phyloP scores from a whole-genome alignment of 1,284 basidiomycete genomes.

The Trichosporon coremiiforme region DNA sequence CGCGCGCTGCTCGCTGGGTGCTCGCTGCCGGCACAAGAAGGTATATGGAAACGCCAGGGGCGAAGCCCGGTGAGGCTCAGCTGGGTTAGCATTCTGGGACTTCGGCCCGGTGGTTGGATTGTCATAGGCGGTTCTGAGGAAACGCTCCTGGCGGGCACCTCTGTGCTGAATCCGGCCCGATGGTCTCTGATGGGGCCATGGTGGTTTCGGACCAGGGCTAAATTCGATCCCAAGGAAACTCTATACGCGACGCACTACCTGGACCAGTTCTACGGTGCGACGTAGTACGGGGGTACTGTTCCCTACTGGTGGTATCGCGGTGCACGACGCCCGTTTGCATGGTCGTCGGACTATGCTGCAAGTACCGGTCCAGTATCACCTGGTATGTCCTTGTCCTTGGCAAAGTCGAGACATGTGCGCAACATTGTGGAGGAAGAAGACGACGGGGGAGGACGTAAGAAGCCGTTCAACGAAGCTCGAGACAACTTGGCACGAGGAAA shows the following conservation, averaged over 20 bases:
- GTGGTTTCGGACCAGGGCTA: constrained; percentile 12
- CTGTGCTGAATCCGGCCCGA: neutral
- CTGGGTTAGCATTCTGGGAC: too few relatives aligned
- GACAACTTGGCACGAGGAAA: neutral
- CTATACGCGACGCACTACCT: neutral
- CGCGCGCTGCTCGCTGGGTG: too few relatives aligned
- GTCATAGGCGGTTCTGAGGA: neutral
- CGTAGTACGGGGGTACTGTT: neutral
- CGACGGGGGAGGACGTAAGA: neutral
- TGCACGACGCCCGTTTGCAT: neutral
- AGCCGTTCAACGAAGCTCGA: neutral
- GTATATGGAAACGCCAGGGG: constrained; percentile 8
- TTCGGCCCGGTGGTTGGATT: too few relatives aligned
- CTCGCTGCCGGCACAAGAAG: neutral
- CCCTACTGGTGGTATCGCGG: neutral
- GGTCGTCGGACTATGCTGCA: neutral
- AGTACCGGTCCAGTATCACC: neutral
- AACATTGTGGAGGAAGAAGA: neutral
- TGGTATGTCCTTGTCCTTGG: neutral
- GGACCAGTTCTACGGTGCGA: neutral
- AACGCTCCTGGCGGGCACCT: neutral
- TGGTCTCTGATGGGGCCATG: neutral
- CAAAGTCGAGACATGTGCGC: neutral
- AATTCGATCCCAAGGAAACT: constrained; percentile 3
- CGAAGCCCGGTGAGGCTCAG: neutral